These are phyloP conservation scores for Clarireedia paspali DNA, from an alignment of 2,329 filamentous ascomycete species.

Conservation along the genomic window DNA sequence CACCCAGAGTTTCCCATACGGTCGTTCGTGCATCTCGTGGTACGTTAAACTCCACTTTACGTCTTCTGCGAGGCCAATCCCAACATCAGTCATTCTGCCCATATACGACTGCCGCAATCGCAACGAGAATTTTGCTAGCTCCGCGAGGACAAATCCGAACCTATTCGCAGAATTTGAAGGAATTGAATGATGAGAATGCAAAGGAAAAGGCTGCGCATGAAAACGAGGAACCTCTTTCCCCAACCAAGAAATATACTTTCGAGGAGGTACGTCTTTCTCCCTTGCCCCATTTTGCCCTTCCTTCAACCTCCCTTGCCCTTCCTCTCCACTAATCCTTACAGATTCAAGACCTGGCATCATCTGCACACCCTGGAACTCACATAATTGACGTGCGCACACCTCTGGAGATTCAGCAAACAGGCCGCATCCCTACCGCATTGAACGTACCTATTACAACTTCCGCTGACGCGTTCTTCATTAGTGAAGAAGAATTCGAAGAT, in stretches of 20 bases:
- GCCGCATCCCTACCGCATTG: constrained; percentile 70
- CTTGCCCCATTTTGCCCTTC: no score
- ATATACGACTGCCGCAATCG: no score
- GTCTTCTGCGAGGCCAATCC: no score
- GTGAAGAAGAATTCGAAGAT: constrained; percentile 72
- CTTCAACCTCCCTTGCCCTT: not conserved
- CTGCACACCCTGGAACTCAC: constrained; percentile 7
- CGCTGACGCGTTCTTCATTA: constrained; percentile 73
- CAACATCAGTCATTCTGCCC: no score
- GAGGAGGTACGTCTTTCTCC: not conserved
- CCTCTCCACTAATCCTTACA: not conserved
- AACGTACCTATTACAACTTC: constrained; percentile 74
- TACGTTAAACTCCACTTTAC: no score
- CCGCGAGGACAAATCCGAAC: no score
- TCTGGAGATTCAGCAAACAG: constrained; percentile 52
- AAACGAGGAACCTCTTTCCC: not conserved
- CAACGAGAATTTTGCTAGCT: no score
- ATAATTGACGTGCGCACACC: constrained; percentile 60
- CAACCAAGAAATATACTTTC: not conserved
- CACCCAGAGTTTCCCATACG: no score
- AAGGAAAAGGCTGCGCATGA: no score
- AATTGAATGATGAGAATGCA: no score
- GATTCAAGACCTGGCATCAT: not conserved
- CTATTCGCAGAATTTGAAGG: no score
- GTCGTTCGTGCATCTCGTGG: no score